Evolutionary conservation across 2,329 filamentous ascomycete genomes (phyloP), one percentile per base, ranked within the genome.

Genomic region (Pyrenochaeta sp.): DNA sequence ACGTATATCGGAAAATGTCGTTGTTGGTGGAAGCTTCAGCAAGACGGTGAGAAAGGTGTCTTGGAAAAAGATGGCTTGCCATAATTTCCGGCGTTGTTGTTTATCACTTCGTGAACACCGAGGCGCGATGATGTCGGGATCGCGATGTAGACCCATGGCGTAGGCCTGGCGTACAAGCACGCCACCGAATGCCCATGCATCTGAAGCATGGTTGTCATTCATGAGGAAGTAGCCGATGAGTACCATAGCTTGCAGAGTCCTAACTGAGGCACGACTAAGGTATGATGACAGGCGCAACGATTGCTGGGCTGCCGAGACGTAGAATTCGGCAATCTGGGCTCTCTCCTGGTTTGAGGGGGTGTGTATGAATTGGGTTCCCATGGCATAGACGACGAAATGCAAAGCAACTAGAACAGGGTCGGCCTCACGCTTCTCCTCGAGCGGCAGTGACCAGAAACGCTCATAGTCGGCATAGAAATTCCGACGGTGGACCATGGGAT

Each of bases 161-260:
- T 91, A 92, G 0, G 88, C 84, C 69, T 93, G 89, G 18, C 88
- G 80, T 53, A 90, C 85, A 15, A 90, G 70, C 18, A 93, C 86
- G 5, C 89, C 89, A 0, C 86, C 87, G 75, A 91, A 93, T 0
- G 88, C 86, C 85, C 88, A 93, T 1, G 88, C 89, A 64, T 93
- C 89, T 0, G 86, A 89, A 3, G 88, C 88, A 59, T 92, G 88
- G 59, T 91, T 91, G 68, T 93, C 88, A 60, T 93, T 93, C 74
- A 92, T 91, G 23, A 93, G 76, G 58, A 93, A 93, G 63, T 92
- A 92, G 0, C 85, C 85, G 46, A 91, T 84, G n/a, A 93, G 72
- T 0, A 91, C 85, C 88, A 92, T 92, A 30, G 89, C 84, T 68
- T 90, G 87, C 21, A 92, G 83, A 1, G 87, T 88, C 17, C 84